Evolutionary conservation across 192 early-diverging fungal genomes (phyloP), one percentile per base, ranked within the genome.

Genomic region (Piromyces finnis): DNA sequence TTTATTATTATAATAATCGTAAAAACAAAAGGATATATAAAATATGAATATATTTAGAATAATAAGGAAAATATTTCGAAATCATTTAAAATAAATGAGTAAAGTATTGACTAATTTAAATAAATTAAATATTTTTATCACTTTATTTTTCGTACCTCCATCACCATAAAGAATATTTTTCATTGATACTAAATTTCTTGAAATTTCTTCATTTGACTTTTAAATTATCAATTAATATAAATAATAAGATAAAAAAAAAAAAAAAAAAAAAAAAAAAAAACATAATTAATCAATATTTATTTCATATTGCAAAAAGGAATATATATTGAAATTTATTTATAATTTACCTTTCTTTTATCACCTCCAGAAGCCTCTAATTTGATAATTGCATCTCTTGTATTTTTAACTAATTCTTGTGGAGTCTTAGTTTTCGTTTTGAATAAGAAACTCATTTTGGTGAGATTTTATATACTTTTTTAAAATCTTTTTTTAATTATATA

Each of bases 151-250:
- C 87, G 83, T 87, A 88, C 96, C 97, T 30, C 94, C 95, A 86
- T 98, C 96, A 37, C 97, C 97, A 82, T 95, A 95, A 80, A 99
- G 88, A 78, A 98, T 95, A 78, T 88, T 92, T 83, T 97, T 97
- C 94, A 99, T 96, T 77, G 89, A 86, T 41, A 94, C 88, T 27
- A 99, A 87, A 84, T 95, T 96, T 86, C 95, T 97, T 30, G 97
- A 96, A 77, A 99, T 96, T 41, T 99, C 98, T 84, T 99, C 97
- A 83, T n/a, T 95, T 95, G 30, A 92, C 93, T 94, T 98, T 91
- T 79, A 29, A 83, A 26, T 22, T 5, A 15, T 78, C 7, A 83
- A 13, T 79, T 29, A 6, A 7, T 77, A 68, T 83, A 28, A n/a
- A n/a, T n/a, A n/a, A n/a, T n/a, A n/a, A n/a, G n/a, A n/a, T n/a